Evolutionary conservation across 495 filamentous ascomycete genomes (phyloP), one percentile per base, ranked within the genome.

Genomic region (Xylaria acuta): DNA sequence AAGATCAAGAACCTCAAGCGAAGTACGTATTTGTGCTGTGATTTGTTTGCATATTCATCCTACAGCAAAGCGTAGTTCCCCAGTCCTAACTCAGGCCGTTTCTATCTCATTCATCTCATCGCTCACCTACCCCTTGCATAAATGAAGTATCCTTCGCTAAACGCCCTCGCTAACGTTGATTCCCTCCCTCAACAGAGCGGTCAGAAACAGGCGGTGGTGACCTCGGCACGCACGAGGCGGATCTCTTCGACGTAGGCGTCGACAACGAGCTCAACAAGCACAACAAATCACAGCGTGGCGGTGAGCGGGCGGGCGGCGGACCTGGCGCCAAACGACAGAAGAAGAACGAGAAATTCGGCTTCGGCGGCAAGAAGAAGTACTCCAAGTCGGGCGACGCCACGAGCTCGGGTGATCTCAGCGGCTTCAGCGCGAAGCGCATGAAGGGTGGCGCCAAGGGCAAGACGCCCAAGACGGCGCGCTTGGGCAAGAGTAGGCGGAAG

Each of bases 241-340:
- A 98, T 79, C 88, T 98, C 75, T 99, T 99, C 84, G 95, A 98
- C 80, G 91, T 99, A 18, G 93, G 91, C 67, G 90, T 99, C 64
- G 96, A 99, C 73, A 90, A 95, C 58, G 90, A 92, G 68, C 84
- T 88, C 58, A 73, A 68, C 41, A 78, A 79, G n/a, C 76, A 81
- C 72, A 82, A 81, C 69, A 73, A 76, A 73, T 53, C 76, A 78
- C 76, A 64, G 43, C 81, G 72, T 36, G 83, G 82, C 72, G 77
- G 77, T 65, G 78, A 75, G 64, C 76, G 79, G 73, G 80, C 63
- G 73, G 81, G 80, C 43, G 80, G 83, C 72, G 82, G 81, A 41
- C 84, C 87, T 62, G 88, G 86, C 75, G 54, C 76, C 56, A 98
- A 98, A 85, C 90, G 96, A 58, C 90, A 92, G 78, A 97, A 97